Evolutionary conservation across 1,284 basidiomycete species (phyloP).

Genomic region (Trichosporon coremiiforme): DNA sequence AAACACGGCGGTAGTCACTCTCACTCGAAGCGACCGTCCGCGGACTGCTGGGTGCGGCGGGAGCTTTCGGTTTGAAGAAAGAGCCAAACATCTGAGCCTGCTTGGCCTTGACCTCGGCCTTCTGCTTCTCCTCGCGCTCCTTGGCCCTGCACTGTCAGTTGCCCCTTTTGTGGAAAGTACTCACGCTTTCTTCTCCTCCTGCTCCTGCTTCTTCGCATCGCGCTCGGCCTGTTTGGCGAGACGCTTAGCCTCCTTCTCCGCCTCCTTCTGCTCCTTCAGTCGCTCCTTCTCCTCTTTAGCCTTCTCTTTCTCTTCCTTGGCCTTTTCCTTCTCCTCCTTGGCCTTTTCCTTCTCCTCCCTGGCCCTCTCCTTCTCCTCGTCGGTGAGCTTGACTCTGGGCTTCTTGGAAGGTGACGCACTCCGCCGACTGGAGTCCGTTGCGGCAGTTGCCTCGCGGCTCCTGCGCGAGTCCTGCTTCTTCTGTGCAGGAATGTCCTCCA

Average conservation of each 20-base stretch:
- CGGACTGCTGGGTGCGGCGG: conserved; percentile 18
- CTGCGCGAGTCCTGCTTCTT: conserved; percentile 29
- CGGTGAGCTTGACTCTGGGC: conserved; percentile 31
- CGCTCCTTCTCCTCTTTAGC: conserved; percentile 25
- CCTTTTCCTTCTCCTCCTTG: conserved; percentile 20
- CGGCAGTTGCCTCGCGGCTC: conserved; percentile 40
- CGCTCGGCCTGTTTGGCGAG: conserved; percentile 22
- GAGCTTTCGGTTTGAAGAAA: conserved; percentile 42
- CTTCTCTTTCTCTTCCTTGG: conserved; percentile 22
- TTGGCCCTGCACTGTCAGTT: conserved; percentile 36
- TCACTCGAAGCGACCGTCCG: background rate
- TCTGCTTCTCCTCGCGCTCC: conserved; percentile 44
- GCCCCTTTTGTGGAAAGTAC: background rate
- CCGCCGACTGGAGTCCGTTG: conserved; percentile 35
- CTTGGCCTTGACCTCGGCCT: conserved; percentile 40
- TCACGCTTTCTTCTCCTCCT: conserved; percentile 34
- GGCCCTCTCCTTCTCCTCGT: conserved; percentile 39
- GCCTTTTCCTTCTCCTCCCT: conserved; percentile 25
- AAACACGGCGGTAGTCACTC: conserved; percentile 40
- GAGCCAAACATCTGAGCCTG: conserved; percentile 40
- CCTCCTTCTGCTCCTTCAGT: conserved; percentile 25
- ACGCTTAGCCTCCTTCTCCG: conserved; percentile 21
- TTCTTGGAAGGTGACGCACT: conserved; percentile 45
- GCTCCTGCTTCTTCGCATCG: conserved; percentile 23
- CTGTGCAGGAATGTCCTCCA: conserved; percentile 23